Percentiles rank a stretch among this genome's conserved stretches.
phyloP scores from a whole-genome alignment of 768 basidiomycete species.

The Collybia sp. region DNA sequence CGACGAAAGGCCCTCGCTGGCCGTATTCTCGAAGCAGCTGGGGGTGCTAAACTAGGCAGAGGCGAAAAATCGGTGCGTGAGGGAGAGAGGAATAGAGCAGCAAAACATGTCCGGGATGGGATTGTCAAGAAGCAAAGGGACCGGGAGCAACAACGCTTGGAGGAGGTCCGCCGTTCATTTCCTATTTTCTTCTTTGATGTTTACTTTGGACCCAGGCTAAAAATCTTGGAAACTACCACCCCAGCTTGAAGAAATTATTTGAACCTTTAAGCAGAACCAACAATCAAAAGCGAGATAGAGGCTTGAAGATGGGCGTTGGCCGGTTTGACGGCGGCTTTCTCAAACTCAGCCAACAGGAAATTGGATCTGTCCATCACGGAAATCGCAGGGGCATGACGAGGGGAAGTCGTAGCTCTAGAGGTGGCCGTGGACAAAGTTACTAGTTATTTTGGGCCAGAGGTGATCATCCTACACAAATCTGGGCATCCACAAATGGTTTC shows the following conservation, averaged over 20 bases:
- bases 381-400: too few relatives aligned
- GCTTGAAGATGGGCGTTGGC: constrained; percentile 76
- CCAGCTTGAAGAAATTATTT: constrained; percentile 65
- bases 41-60: constrained; percentile 65
- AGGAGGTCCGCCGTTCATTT: constrained; percentile 51
- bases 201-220: constrained; percentile 54
- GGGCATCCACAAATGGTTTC: too few relatives aligned
- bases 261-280: constrained; percentile 24
- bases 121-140: constrained; percentile 58
- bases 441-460: too few relatives aligned
- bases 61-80: constrained; percentile 61
- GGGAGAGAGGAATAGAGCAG: constrained; percentile 64
- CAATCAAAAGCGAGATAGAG: constrained; percentile 53
- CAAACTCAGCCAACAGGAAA: constrained; percentile 56
- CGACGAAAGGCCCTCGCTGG: constrained; percentile 73
- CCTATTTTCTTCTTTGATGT: neutral
- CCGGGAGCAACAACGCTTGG: constrained; percentile 46
- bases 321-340: constrained; percentile 68
- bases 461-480: neutral
- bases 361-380: too few relatives aligned
- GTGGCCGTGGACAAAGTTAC: constrained; percentile 8
- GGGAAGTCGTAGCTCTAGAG: constrained; percentile 9
- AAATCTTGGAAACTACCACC: constrained; percentile 82
- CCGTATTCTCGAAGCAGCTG: constrained; percentile 69
- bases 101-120: constrained; percentile 71